These are phyloP conservation scores for Schwanniomyces yamadae DNA, from an alignment of 805 yeast genomes.

Conservation along the genomic window DNA sequence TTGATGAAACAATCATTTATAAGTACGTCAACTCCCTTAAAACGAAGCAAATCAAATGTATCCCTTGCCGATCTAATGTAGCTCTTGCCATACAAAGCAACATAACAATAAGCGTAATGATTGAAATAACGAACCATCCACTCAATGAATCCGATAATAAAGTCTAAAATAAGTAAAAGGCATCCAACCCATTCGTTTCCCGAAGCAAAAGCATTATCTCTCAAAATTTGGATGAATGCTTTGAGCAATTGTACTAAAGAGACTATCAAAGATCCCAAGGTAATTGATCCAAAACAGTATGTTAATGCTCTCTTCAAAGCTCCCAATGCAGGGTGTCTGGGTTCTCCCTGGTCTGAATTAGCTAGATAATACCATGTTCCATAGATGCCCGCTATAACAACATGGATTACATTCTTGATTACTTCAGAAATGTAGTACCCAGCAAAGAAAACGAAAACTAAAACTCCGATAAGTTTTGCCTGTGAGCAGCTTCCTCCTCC, in stretches of 20 bases:
- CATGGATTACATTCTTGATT: constrained; percentile 74
- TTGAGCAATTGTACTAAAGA: constrained; percentile 67
- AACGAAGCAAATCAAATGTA: constrained; percentile 74
- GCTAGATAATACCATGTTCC: constrained; percentile 91
- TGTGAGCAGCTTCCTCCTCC: constrained; percentile 55
- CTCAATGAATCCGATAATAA: constrained; percentile 62
- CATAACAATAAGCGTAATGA: constrained; percentile 83
- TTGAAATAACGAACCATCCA: constrained; percentile 86
- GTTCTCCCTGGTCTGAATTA: constrained; percentile 73
- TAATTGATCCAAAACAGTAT: constrained; percentile 85
- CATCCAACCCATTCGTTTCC: constrained; percentile 55
- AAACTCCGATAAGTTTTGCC: constrained; percentile 62
- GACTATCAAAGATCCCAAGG: constrained; percentile 78
- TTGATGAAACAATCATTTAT: constrained; percentile 81
- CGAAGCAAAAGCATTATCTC: constrained; percentile 50
- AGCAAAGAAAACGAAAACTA: constrained; percentile 75
- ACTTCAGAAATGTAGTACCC: constrained; percentile 86
- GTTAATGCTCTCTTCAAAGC: constrained; percentile 79
- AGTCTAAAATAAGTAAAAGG: constrained; percentile 53
- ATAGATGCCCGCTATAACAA: constrained; percentile 76
- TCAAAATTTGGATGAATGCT: constrained; percentile 51
- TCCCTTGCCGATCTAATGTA: constrained; percentile 77
- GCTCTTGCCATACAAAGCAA: constrained; percentile 82
- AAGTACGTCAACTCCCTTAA: constrained; percentile 80
- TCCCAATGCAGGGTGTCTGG: constrained; percentile 75